Evolutionary conservation across 2,329 filamentous ascomycete genomes (phyloP).

Genomic region (Aspergillus tanneri): DNA sequence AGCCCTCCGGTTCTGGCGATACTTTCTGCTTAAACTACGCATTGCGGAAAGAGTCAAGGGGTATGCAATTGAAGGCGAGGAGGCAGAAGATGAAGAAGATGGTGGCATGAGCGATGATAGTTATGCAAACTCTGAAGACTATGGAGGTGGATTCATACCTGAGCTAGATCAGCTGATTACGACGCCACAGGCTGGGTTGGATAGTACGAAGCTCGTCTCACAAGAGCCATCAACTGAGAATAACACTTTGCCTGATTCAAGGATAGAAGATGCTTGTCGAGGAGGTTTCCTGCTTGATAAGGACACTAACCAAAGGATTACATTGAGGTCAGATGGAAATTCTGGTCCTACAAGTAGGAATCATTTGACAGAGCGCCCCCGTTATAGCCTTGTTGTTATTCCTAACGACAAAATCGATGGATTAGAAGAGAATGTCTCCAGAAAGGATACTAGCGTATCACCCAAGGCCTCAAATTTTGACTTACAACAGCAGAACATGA

Average conservation of each 20-base stretch:
- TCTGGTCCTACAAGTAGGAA: background rate
- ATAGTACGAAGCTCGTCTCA: background rate
- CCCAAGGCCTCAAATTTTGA: background rate
- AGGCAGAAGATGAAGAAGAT: constrained; percentile 38
- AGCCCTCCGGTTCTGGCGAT: constrained; percentile 58
- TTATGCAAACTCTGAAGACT: constrained; percentile 23
- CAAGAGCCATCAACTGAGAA: background rate
- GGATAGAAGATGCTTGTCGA: constrained; percentile 13
- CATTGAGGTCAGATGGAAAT: background rate
- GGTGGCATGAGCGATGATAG: constrained; percentile 33
- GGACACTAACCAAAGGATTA: background rate
- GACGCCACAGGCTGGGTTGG: background rate
- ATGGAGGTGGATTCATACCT: constrained; percentile 42
- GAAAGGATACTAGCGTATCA: background rate
- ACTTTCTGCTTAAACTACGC: constrained; percentile 60
- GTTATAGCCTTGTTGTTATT: constrained; percentile 7
- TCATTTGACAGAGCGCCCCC: background rate
- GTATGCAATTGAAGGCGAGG: constrained; percentile 44
- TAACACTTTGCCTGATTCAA: background rate
- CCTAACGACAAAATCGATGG: background rate
- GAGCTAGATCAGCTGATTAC: constrained; percentile 26
- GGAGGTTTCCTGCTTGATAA: constrained; percentile 24
- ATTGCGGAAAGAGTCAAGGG: constrained; percentile 72
- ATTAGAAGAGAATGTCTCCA: background rate
- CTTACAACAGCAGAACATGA: background rate